These are phyloP conservation scores for Exserohilum turcica DNA, from an alignment of 2,329 filamentous ascomycete species.

Conservation along the genomic window DNA sequence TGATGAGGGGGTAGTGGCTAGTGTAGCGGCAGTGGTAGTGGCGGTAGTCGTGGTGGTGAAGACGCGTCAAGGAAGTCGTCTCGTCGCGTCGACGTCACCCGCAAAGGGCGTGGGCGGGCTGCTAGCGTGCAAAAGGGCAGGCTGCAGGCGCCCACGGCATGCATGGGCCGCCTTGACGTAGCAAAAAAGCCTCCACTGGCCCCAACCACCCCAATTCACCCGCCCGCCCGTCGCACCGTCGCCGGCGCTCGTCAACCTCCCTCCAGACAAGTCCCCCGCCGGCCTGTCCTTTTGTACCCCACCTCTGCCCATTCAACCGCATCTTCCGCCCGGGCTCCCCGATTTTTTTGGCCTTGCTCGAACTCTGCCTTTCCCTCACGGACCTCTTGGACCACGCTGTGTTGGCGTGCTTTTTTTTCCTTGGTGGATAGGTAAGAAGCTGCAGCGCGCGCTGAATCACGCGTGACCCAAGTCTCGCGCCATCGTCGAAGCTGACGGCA, in stretches of 20 bases:
- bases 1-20: neutral
- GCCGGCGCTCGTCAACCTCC: slow-evolving; percentile 5
- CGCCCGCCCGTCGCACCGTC: slow-evolving; percentile 9
- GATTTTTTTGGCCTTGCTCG: neutral
- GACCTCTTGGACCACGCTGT: slow-evolving; percentile 13
- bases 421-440: slow-evolving; percentile 10
- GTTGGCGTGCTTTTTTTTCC: slow-evolving; percentile 15
- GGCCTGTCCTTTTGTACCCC: slow-evolving; percentile 10
- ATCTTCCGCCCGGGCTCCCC: neutral
- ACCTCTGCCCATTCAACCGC: slow-evolving; percentile 1
- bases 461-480: neutral
- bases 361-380: slow-evolving; percentile 1
- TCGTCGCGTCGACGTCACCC: slow-evolving; percentile 40
- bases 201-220: slow-evolving; percentile 16
- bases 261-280: slow-evolving; percentile 2
- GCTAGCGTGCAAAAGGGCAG: slow-evolving; percentile 7
- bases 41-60: no score
- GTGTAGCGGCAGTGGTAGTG: no score
- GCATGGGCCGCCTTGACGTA: slow-evolving; percentile 16
- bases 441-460: slow-evolving; percentile 1
- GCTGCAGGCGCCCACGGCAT: slow-evolving; percentile 1
- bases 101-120: slow-evolving; percentile 1
- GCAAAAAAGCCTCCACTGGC: slow-evolving; percentile 12
- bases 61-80: slow-evolving; percentile 22
- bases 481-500: neutral